Base-by-base conservation (phyloP, 2,329 filamentous ascomycete species). In the Colletotrichum graminicola region DNA sequence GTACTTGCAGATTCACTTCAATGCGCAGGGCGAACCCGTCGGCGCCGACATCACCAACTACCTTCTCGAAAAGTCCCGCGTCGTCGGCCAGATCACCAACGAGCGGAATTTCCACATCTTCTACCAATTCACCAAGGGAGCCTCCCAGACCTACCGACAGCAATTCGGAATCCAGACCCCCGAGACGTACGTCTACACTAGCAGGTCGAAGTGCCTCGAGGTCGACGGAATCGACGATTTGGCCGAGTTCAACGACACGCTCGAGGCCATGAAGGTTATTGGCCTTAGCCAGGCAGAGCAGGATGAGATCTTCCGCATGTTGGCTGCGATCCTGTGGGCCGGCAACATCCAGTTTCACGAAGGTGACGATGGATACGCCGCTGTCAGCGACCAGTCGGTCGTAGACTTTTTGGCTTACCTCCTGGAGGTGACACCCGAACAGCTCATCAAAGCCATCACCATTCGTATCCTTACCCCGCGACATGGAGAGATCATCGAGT, bases 101-200 rank as follows among this genome's bases (percentile, higher is more conserved):
- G 96, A 99, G 87, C 91, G 96, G 76, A 98, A 97, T 83, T 99
- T 99, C 82, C 96, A 99, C 83, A 98, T 99, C 78, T 99, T 99
- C 82, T 99, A 99, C 83, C 96, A 99, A 82, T 98, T 98, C 82
- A 94, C 96, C 57, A 99, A 98, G 83, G 94, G 93, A 5, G 95
- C 95, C 12, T 93, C 94, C n/a, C 88, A 92, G 75, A 90, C 92
- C 71, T 97, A 98, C 82, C 88, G 94, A 80, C 91, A 96, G 77
- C 91, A 86, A n/a, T 98, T 94, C 79, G 96, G 96, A 62, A 86
- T 99, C 26, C 95, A 98, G 80, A 92, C 92, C 76, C 96, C 96
- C 32, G 93, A 97, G 78, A 94, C 94, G 43, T 99, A 99, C 81
- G 84, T 93, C 32, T 99, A 99, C 80, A 97, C 95, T 21, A 98